A percentile compares a stretch with the other conserved stretches of the same genome.
Conservation (phyloP, 768 basidiomycete genomes). For the Candolleomyces efflorescens region DNA sequence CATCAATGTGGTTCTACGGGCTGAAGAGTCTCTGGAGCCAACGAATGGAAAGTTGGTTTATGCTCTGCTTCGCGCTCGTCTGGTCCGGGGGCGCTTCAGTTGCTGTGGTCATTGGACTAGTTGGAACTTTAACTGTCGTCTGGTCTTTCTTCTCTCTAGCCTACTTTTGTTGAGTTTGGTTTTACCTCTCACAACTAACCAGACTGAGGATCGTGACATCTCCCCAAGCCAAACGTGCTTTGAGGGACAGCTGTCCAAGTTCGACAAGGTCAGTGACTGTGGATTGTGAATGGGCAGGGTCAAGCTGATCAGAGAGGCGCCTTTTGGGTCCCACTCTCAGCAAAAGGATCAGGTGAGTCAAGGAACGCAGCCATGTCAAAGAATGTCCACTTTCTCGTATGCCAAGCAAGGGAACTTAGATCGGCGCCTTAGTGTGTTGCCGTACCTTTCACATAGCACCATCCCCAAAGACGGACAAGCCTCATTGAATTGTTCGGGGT, state of each 20-base stretch:
- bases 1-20: background rate
- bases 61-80: background rate
- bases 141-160: background rate
- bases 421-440: too few relatives aligned
- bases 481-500: too few relatives aligned
- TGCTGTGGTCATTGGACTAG: background rate
- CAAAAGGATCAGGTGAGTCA: constrained; percentile 68
- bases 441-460: too few relatives aligned
- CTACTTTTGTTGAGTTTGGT: too few relatives aligned
- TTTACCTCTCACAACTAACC: constrained; percentile 75
- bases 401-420: constrained; percentile 60
- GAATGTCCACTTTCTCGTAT: constrained; percentile 81
- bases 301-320: constrained; percentile 16
- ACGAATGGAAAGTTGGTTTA: background rate
- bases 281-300: background rate
- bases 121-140: background rate
- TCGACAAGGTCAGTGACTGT: constrained; percentile 24
- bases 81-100: background rate
- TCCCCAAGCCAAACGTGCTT: constrained; percentile 72
- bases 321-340: constrained; percentile 78
- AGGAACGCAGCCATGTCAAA: constrained; percentile 82
- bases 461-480: too few relatives aligned
- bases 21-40: background rate
- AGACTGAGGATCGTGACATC: constrained; percentile 67
- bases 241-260: constrained; percentile 56